Evolutionary conservation across 108 stramenopile species (phyloP).

Genomic region (Epithemia pelagica): DNA sequence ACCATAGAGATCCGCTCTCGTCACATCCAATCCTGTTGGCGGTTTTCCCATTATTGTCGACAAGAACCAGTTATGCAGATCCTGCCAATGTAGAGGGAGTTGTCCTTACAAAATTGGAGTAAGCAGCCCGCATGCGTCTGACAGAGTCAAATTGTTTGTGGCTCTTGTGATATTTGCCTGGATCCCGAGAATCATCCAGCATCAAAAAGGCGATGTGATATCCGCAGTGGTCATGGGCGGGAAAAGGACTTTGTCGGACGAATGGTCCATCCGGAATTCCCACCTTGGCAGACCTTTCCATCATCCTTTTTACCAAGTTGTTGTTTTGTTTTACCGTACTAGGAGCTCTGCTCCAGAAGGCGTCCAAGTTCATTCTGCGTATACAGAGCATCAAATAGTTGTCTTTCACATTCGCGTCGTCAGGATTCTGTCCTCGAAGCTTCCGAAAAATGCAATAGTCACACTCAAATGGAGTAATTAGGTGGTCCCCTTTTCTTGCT

Average conservation of each 20-base stretch:
- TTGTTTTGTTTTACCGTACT: background rate
- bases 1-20: background rate
- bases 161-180: background rate
- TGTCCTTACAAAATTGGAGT: background rate
- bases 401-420: background rate
- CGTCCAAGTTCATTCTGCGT: background rate
- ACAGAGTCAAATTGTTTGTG: background rate
- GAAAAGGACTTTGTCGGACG: too few relatives aligned
- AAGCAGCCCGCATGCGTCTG: background rate
- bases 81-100: background rate
- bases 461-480: constrained; percentile 8
- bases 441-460: constrained; percentile 1
- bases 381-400: background rate
- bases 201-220: background rate
- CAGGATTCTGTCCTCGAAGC: background rate
- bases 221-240: background rate
- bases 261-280: background rate
- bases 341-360: background rate
- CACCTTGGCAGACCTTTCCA: background rate
- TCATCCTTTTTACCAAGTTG: background rate
- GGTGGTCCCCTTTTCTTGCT: background rate
- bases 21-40: background rate
- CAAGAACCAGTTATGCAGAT: background rate
- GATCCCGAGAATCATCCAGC: background rate
- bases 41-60: background rate